Evolutionary conservation across 2,329 filamentous ascomycete genomes (phyloP).

Genomic region (Massarina eburnea): DNA sequence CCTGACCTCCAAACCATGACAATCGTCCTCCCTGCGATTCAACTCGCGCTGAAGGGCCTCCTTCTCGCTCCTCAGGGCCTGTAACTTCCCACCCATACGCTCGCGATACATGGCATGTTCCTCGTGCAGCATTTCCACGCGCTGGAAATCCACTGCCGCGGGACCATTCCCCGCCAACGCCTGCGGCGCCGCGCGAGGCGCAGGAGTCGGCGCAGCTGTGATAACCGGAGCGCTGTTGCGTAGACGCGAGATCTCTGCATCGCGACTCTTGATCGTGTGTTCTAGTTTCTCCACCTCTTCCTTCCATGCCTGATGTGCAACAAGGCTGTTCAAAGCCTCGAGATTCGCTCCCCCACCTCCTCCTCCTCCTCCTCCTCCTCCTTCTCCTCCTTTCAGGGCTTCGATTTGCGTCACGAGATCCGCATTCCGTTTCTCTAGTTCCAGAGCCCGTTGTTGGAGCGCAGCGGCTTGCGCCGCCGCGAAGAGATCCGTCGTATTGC

Average conservation of each 20-base stretch:
- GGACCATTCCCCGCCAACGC: constrained; percentile 1
- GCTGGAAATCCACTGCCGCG: constrained; percentile 29
- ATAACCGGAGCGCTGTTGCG: constrained; percentile 6
- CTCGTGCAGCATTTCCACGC: constrained; percentile 43
- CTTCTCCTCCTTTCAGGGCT: constrained; percentile 25
- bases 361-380: no score
- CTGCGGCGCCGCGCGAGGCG: constrained; percentile 6
- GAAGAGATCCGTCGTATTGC: constrained; percentile 44
- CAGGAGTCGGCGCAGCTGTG: background rate
- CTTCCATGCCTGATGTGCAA: constrained; percentile 42
- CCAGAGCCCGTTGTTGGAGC: constrained; percentile 46
- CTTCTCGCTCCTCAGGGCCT: constrained; percentile 45
- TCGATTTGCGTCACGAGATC: constrained; percentile 38
- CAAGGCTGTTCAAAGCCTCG: constrained; percentile 36
- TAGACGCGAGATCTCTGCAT: constrained; percentile 29
- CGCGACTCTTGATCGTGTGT: constrained; percentile 31
- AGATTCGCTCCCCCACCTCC: constrained; percentile 30
- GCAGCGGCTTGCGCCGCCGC: constrained; percentile 46
- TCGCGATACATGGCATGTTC: constrained; percentile 44
- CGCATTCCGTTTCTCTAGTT: constrained; percentile 45
- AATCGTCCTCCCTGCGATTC: constrained; percentile 44
- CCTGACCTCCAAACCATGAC: constrained; percentile 40
- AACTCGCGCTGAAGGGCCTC: constrained; percentile 43
- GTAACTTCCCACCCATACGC: constrained; percentile 39
- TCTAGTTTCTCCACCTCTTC: constrained; percentile 33